Evolutionary conservation across 2,329 filamentous ascomycete species (phyloP).

Genomic region (Endocalyx cinctus): DNA sequence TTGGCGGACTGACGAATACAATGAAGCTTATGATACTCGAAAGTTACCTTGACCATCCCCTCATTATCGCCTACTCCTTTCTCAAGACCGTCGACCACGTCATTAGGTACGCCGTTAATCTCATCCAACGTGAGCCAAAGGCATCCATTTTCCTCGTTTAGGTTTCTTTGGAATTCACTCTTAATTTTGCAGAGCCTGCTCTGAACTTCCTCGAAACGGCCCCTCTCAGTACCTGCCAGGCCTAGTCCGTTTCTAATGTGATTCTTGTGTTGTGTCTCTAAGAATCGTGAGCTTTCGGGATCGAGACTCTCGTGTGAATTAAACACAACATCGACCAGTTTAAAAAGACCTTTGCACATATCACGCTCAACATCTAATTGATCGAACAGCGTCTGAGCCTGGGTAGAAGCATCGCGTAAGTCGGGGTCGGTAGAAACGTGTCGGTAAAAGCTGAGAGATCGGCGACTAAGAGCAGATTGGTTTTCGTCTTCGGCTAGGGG

Average conservation of each 20-base stretch:
- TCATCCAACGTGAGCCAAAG: constrained; percentile 73
- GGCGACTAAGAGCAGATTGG: constrained; percentile 49
- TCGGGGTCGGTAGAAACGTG: constrained; percentile 66
- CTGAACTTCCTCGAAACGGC: constrained; percentile 84
- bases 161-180: constrained; percentile 73
- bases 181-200: constrained; percentile 69
- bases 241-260: constrained; percentile 74
- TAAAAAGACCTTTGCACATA: constrained; percentile 80
- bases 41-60: constrained; percentile 69
- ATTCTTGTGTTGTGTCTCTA: constrained; percentile 73
- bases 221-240: constrained; percentile 63
- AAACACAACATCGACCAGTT: constrained; percentile 55
- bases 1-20: constrained; percentile 73
- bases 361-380: constrained; percentile 73
- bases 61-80: constrained; percentile 70
- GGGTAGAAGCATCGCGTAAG: constrained; percentile 69
- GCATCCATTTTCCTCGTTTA: constrained; percentile 77
- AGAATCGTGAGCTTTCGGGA: constrained; percentile 63
- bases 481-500: constrained; percentile 76
- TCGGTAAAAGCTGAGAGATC: constrained; percentile 76
- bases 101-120: constrained; percentile 68
- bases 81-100: constrained; percentile 62
- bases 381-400: constrained; percentile 71
- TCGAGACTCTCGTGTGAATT: constrained; percentile 57
- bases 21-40: constrained; percentile 81